Evolutionary conservation across 2,329 filamentous ascomycete genomes (phyloP).

Genomic region (Thermoascus crustaceus): DNA sequence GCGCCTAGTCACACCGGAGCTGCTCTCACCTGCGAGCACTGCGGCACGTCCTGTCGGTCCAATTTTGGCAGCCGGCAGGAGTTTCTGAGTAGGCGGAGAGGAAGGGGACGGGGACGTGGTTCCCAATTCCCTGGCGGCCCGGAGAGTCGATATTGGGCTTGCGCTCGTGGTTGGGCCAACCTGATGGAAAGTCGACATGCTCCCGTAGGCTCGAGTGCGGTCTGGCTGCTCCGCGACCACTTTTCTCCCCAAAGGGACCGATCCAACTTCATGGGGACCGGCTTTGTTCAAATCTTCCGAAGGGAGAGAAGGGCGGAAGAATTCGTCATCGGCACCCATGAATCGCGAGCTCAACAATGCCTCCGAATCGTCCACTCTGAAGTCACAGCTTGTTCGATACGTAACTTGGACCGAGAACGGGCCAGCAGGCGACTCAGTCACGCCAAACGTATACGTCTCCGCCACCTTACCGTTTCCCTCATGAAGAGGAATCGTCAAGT

Average conservation of each 20-base stretch:
- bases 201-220: constrained; percentile 75
- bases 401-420: constrained; percentile 72
- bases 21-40: constrained; percentile 39
- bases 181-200: constrained; percentile 76
- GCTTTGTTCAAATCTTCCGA: constrained; percentile 37
- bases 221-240: constrained; percentile 47
- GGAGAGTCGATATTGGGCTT: constrained; percentile 77
- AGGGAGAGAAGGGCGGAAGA: constrained; percentile 70
- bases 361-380: constrained; percentile 85
- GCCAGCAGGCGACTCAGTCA: constrained; percentile 79
- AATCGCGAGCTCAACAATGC: constrained; percentile 85
- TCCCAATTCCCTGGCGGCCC: constrained; percentile 53
- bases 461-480: constrained; percentile 56
- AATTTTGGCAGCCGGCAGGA: constrained; percentile 31
- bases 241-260: constrained; percentile 58
- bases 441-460: constrained; percentile 71
- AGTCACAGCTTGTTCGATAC: constrained; percentile 82
- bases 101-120: constrained; percentile 43
- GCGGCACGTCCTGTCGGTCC: constrained; percentile 24
- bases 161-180: constrained; percentile 69
- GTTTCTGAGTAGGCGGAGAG: constrained; percentile 43
- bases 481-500: constrained; percentile 62
- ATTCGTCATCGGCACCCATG: constrained; percentile 81
- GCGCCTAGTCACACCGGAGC: constrained; percentile 52
- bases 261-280: constrained; percentile 54